Conservation (phyloP, 495 filamentous ascomycete species). For the Jackrogersella multiformis region DNA sequence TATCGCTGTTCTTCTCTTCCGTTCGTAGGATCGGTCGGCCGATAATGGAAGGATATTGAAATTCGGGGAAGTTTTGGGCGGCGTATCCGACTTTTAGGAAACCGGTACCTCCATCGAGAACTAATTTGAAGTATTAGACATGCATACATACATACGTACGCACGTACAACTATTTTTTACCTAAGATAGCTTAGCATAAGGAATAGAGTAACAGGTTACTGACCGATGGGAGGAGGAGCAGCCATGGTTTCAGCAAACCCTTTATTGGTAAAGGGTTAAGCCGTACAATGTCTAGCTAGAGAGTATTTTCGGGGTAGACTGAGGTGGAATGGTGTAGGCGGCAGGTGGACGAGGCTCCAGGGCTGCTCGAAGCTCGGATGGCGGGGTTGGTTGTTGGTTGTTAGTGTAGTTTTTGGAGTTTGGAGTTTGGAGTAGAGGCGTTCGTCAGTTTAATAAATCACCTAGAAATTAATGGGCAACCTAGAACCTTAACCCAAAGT, state of each 20-base stretch:
- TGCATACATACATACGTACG: too few relatives aligned
- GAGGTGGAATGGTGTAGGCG: slow-evolving; percentile 14
- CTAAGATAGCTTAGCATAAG: background rate
- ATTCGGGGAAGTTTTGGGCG: slow-evolving; percentile 97
- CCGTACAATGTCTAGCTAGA: slow-evolving; percentile 1
- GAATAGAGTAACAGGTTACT: slow-evolving; percentile 18
- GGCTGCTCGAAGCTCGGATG: slow-evolving; percentile 17
- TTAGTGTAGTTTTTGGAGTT: too few relatives aligned
- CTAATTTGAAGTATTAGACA: slow-evolving; percentile 55
- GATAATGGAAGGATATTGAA: slow-evolving; percentile 98
- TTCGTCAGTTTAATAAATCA: slow-evolving; percentile 25
- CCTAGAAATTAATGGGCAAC: slow-evolving; percentile 1
- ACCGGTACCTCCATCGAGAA: slow-evolving; percentile 99
- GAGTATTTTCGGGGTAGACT: background rate
- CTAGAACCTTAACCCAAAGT: background rate
- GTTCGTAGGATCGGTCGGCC: slow-evolving; percentile 96
- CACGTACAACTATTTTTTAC: too few relatives aligned
- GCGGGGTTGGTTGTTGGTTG: slow-evolving; percentile 10
- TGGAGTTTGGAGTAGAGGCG: slow-evolving; percentile 33
- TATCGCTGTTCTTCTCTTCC: slow-evolving; percentile 74
- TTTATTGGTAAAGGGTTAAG: slow-evolving; percentile 1
- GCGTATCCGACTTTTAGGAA: slow-evolving; percentile 99
- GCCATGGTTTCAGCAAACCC: slow-evolving; percentile 36
- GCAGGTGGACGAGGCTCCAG: slow-evolving; percentile 9
- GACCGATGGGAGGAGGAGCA: slow-evolving; percentile 47